Base-by-base conservation (phyloP, 1,139 yeast species). In the Blastobotrys elegans region DNA sequence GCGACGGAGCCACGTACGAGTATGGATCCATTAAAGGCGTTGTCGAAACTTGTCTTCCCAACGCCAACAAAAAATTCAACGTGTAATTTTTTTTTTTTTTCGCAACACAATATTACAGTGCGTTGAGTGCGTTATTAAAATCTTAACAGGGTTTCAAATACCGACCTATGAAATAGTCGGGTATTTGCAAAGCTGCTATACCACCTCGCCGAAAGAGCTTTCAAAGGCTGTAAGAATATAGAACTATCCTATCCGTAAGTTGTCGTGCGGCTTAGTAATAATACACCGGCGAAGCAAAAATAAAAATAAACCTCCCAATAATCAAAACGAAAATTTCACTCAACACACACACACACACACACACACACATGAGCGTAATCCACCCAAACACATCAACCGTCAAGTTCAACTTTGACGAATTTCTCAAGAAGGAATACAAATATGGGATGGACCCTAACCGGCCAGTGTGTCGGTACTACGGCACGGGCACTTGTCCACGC, bases 391-490 rank as follows among this genome's bases (percentile, higher is more conserved):
- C 76, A 1, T 51, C 66, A 2, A 57, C 64, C 34, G 70, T 75
- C 42, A 65, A 76, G 40, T 86, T 90, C 74, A 82, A 84, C 57
- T 90, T 90, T 62, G 97, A 90, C 60, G 83, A 86, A 18, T 88
- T 87, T 59, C 74, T 92, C 44, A 74, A 87, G 56, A 77, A 78
- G 51, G 97, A 90, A 62, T 87, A 77, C 66, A 80, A 85, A 54
- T 82, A 90, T 58, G 90, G 95, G 0, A 72, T 88, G 36, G 88
- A 89, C 63, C 96, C 97, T 1, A 92, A 86, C 60, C 74, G 97
- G 52, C 97, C 97, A 10, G 77, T 85, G 2, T 90, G 98, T 63
- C 85, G 85, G 51, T 82, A 75, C 61, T 92, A 79, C 30, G 80
- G 78, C 21, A 80, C 86, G 41, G 82, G 80, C 34, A 79, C 82